These are phyloP conservation scores for Drechslerella coelobrocha DNA, from an alignment of 2,329 filamentous ascomycete species.

Conservation along the genomic window DNA sequence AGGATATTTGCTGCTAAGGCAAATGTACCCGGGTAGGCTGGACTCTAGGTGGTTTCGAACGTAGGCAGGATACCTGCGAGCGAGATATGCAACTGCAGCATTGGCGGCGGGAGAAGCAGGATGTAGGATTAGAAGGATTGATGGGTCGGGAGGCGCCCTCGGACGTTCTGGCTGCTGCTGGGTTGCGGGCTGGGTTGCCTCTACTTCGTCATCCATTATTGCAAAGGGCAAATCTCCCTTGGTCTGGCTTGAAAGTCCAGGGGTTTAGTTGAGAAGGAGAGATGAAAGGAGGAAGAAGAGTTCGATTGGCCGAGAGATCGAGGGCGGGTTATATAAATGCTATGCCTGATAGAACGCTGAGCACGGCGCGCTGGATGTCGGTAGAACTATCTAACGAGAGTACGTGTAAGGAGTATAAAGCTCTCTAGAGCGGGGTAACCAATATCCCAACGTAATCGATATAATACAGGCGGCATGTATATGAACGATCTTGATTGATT, in stretches of 20 bases:
- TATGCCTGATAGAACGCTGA: constrained; percentile 1
- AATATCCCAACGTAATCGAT: neutral
- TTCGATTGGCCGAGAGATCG: neutral
- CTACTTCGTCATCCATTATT: constrained; percentile 51
- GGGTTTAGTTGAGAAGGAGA: neutral
- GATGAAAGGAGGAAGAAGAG: neutral
- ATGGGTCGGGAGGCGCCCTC: constrained; percentile 49
- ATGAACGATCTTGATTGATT: neutral
- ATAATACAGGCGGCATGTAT: constrained; percentile 13
- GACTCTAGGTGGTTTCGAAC: constrained; percentile 39
- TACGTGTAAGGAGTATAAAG: neutral
- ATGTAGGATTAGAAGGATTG: constrained; percentile 53
- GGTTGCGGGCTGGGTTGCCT: constrained; percentile 54
- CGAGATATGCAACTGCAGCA: constrained; percentile 50
- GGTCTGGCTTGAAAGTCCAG: neutral
- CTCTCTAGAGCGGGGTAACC: neutral
- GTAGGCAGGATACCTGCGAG: constrained; percentile 48
- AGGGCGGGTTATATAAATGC: constrained; percentile 16
- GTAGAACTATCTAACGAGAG: constrained; percentile 15
- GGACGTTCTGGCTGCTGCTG: constrained; percentile 53
- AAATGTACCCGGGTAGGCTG: constrained; percentile 51
- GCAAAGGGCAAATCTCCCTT: neutral
- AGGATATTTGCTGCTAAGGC: constrained; percentile 47
- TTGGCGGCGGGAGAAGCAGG: constrained; percentile 53
- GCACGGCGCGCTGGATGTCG: constrained; percentile 18